Base-by-base conservation (phyloP, 2,329 filamentous ascomycete species). In the Sporothrix brasiliensis region DNA sequence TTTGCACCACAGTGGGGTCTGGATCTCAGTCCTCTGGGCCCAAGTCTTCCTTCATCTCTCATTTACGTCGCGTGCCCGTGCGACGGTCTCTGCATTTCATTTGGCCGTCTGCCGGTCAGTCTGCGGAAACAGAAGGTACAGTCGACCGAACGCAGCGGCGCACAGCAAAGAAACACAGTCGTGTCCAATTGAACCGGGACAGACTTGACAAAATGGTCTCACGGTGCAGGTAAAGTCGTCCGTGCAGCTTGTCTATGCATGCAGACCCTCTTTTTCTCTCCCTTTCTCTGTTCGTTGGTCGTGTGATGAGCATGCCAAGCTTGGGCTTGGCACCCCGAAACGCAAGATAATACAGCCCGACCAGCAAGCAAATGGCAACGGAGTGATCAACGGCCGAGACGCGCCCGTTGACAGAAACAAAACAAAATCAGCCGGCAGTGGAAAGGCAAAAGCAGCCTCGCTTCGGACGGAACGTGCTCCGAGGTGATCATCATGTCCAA, bases 241-340 rank as follows among this genome's bases (percentile, higher is more conserved):
- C 11, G 41, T 16, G 14, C 41, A 44, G 41, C 58, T 27, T 27
- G 41, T 27, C 39, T 14, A 44, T 63, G 58, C 58, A 47, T 63
- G 39, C 58, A 47, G 58, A 27, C 58, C 39, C 58, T 63, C 58
- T 63, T 63, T 61, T 63, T 39, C 11, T n/a, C 21, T 19, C 21
- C 24, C 44, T 61, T 41, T 10, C 9, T 19, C 13, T 63, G 7
- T 47, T 63, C 11, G 39, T 16, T 47, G 39, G 58, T 63, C 58
- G 58, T 63, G 58, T 63, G 58, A 63, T 47, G 58, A 39, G 56
- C 21, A 9, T 63, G 58, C 58, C 58, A 63, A 63, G n/a, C 39
- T 39, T 19, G 21, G 34, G 53, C 24, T 34, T 24, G 24, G 30
- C 34, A 63, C 21, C 58, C 47, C 58, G 39, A 63, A 63, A 44